Base-by-base conservation (phyloP, 139 green algal genomes). In the Asterochloris erici region DNA sequence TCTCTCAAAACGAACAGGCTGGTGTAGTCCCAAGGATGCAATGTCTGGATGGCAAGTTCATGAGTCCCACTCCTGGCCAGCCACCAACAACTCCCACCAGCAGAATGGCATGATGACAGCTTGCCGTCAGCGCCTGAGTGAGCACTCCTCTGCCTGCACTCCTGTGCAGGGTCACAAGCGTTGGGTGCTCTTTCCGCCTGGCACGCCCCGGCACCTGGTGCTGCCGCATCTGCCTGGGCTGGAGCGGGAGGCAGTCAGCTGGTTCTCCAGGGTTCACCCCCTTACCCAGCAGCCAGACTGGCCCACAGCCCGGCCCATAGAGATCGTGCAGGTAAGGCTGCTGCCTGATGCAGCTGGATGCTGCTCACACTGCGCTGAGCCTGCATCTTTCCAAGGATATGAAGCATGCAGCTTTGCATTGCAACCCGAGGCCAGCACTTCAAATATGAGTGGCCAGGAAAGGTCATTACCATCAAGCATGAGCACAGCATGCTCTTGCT, bases 161-260 rank as follows among this genome's bases (percentile, higher is more conserved):
- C 6, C 4, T 54, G 38, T 54, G 66, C 54, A 82, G 9, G 92
- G 92, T 19, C 91, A 88, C 84, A 97, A 96, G 91, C 89, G 93
- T 13, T 97, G 93, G 93, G 93, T 84, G 28, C 87, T 97, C 62
- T 96, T 95, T 79, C 93, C 93, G 9, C 90, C 91, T 4, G 87
- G 83, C 77, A 90, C 88, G 0, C 84, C 82, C 14, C 61, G 64
- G 13, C 75, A 84, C 24, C 64, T 84, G 64, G 80, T 96, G 29
- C 86, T 94, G 69, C 88, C 95, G 0, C 83, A 84, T 47, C 88
- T 92, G 76, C 83, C 87, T 24, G 94, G 93, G 0, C 24, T 97
- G 79, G 94, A 96, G 86, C 88, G 93, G 6, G 94, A 97, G 80
- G 92, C 92, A 4, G 87, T 89, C 63, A 84, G 68, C 79, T 98